Base-by-base conservation (phyloP, 73 alveolate genomes). In the Vitrella brassicaformis region DNA sequence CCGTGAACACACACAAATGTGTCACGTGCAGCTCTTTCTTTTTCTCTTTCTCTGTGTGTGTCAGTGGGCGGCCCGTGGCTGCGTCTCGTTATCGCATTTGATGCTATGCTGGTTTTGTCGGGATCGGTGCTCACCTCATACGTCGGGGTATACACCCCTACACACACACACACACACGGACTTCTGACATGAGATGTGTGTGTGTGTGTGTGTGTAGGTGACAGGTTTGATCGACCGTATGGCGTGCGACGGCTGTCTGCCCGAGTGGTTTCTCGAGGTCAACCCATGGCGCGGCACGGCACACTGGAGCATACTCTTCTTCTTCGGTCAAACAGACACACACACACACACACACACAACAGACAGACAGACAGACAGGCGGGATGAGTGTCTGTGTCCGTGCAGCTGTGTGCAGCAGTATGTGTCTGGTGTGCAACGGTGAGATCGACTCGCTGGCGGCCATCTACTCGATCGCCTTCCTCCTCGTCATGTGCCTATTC, bases 181-280 rank as follows among this genome's bases (percentile, higher is more conserved):
- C 30, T 69, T 0, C 10, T 25, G 1, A 30, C 9, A 30, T 22
- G 4, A 69, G 31, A n/a, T 67, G 47, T 18, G 27, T 0, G 27
- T 1, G 19, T 9, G 31, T 8, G 25, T 30, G 0, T 26, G 10
- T 46, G 8, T 10, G 25, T 31, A 74, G 81, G 81, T 74, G 1
- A 74, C 66, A 27, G 81, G 81, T 18, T 69, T 74, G 31, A 66
- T 74, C 31, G 74, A 74, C 25, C 47, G 81, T 19, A 74, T 74
- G 81, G 81, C 81, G 0, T 73, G 81, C 19, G 81, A 74, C 56
- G 66, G 81, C 74, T 74, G 81, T 28, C 45, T 74, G 74, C 81
- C 81, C 25, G 81, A 74, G 29, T 66, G 66, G 69, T 74, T 74
- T 74, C 66, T 73, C 47, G 81, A 74, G 47, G 66, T 74, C 0